Evolutionary conservation across 495 filamentous ascomycete genomes (phyloP).

Genomic region (Articulospora tetracladia): DNA sequence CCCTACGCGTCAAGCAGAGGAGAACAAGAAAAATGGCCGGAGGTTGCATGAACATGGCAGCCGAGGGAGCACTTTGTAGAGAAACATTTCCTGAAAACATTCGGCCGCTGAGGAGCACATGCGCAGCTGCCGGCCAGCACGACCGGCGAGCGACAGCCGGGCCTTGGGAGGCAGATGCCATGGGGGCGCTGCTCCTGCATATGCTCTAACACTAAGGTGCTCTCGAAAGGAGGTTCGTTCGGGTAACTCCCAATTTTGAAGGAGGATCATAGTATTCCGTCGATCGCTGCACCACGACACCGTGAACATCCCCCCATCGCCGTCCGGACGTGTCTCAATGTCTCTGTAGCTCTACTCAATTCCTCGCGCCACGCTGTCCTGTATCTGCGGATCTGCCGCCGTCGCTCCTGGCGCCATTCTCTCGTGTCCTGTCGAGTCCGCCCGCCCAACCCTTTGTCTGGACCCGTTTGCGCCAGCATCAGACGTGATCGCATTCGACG

Average conservation of each 20-base stretch:
- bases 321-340: background rate
- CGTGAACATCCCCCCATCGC: background rate
- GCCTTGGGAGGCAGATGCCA: too few relatives aligned
- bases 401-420: background rate
- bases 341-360: background rate
- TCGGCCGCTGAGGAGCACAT: background rate
- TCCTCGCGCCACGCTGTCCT: background rate
- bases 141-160: too few relatives aligned
- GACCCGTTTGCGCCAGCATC: conserved; percentile 19
- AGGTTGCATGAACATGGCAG: background rate
- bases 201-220: conserved; percentile 4
- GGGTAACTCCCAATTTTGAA: background rate
- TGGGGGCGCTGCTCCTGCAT: conserved; percentile 1
- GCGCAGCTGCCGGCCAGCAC: too few relatives aligned
- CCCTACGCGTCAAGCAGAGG: background rate
- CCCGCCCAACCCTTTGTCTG: conserved; percentile 9
- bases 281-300: background rate
- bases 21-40: background rate
- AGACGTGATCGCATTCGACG: conserved; percentile 3
- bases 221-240: conserved; percentile 1
- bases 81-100: background rate
- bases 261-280: background rate
- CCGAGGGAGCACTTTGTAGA: background rate
- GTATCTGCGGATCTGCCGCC: conserved; percentile 3
- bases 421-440: conserved; percentile 3